Conservation (phyloP, 2,329 filamentous ascomycete genomes). For the Beauveria australis region DNA sequence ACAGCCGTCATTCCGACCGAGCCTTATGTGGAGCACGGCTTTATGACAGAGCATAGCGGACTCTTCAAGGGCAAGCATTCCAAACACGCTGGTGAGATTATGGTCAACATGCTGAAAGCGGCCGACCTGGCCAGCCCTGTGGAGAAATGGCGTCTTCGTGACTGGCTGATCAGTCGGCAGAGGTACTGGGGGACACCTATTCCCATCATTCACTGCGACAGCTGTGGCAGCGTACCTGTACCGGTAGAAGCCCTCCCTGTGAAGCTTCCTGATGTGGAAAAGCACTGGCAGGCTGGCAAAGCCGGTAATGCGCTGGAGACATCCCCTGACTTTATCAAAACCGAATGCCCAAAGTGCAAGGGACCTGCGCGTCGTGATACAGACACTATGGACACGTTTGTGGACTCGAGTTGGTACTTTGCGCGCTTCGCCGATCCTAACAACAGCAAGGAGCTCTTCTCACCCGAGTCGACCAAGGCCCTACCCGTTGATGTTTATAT, state of each 20-base stretch:
- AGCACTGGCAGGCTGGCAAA: conserved; percentile 60
- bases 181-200: conserved; percentile 89
- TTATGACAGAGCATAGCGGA: conserved; percentile 59
- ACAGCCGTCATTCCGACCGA: conserved; percentile 35
- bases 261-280: conserved; percentile 58
- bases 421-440: conserved; percentile 68
- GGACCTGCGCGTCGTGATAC: conserved; percentile 70
- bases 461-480: conserved; percentile 45
- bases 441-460: conserved; percentile 55
- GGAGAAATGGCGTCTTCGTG: conserved; percentile 71
- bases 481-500: conserved; percentile 84
- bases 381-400: conserved; percentile 94
- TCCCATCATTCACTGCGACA: conserved; percentile 72
- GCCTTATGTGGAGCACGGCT: conserved; percentile 57
- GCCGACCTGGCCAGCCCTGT: conserved; percentile 51
- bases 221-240: conserved; percentile 73
- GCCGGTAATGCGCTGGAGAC: conserved; percentile 70
- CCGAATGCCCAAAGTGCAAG: conserved; percentile 65
- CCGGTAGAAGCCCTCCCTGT: conserved; percentile 71
- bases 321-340: conserved; percentile 65
- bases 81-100: conserved; percentile 48
- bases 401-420: conserved; percentile 93
- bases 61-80: conserved; percentile 57
- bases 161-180: conserved; percentile 90
- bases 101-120: conserved; percentile 49